Base-by-base conservation (phyloP, 208 protist species). In the Blechomonas ayalai region DNA sequence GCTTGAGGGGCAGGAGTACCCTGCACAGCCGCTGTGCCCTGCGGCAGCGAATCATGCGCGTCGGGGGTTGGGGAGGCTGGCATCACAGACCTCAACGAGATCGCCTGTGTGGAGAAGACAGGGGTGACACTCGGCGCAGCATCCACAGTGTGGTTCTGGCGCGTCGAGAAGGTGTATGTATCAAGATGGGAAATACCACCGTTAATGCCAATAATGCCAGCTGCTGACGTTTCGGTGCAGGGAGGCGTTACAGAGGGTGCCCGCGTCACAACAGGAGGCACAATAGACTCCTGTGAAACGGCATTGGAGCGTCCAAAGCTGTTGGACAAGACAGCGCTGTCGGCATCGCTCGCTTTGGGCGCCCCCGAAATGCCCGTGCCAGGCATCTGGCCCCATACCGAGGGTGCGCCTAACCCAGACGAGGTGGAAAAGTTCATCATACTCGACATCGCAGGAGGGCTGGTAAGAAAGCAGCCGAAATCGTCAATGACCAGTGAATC, bases 401-500 rank as follows among this genome's bases (percentile, higher is more conserved):
- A 16, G 3, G 13, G 27, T 15, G 20, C 29, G 18, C 41, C 34
- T 24, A 40, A 52, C 25, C 33, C 16, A 23, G 8, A 25, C 16
- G 59, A 42, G 37, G 37, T 42, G 37, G 37, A 22, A 16, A 18
- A 10, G 16, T 10, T 9, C 9, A 18, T 10, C 9, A 18, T 10
- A 16, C 13, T 20, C 10, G 37, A 22, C n/a, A n/a, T n/a, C n/a
- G n/a, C n/a, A 12, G 42, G n/a, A 15, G 29, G 12, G 18, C 26
- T 42, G 22, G 19, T 42, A 36, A 71, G 51, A 37, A 87, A 87
- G n/a, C 56, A 71, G 29, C 66, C 67, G 29, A 87, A 61, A 51
- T 87, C 78, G 40, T 82, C 64, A 50, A 87, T 87, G 27, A 70
- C 63, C 23, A 87, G 56, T 12, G 70, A 68, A 52, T 82, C 73